Evolutionary conservation across 208 protist species (phyloP).

Genomic region (Leishmania mexicana): DNA sequence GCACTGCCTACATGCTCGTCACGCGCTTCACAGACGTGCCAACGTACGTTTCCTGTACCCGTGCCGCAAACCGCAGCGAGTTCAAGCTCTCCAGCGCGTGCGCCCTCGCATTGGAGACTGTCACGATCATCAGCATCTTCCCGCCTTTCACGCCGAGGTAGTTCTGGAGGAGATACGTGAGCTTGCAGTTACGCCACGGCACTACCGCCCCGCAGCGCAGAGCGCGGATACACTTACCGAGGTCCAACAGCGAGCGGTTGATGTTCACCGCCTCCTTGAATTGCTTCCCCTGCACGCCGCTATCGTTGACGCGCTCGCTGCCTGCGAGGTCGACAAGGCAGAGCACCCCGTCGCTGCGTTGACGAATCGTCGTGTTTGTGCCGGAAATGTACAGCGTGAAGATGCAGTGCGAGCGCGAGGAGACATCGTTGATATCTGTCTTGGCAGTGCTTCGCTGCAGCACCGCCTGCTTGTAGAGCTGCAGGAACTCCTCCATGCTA

Average conservation of each 20-base stretch:
- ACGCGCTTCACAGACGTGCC: constrained; percentile 81
- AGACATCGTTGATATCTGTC: constrained; percentile 90
- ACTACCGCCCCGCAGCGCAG: constrained; percentile 71
- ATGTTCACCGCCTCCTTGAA: constrained; percentile 94
- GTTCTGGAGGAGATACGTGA: constrained; percentile 92
- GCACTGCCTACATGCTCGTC: constrained; percentile 42
- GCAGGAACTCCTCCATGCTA: constrained; percentile 63
- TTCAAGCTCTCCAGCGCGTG: constrained; percentile 86
- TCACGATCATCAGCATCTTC: constrained; percentile 95
- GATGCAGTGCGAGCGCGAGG: constrained; percentile 92
- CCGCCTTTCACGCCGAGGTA: constrained; percentile 86
- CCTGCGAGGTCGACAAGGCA: constrained; percentile 95
- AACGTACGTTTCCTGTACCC: constrained; percentile 89
- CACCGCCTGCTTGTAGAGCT: constrained; percentile 62
- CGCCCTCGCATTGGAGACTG: constrained; percentile 70
- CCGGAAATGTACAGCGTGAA: constrained; percentile 83
- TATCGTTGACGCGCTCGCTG: constrained; percentile 92
- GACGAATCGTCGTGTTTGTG: constrained; percentile 59
- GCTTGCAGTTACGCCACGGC: constrained; percentile 92
- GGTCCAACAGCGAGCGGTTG: constrained; percentile 88
- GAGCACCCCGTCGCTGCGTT: constrained; percentile 77
- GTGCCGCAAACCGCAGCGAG: constrained; percentile 93
- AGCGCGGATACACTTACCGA: constrained; percentile 94
- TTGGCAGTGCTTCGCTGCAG: constrained; percentile 75
- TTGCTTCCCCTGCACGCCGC: constrained; percentile 84